Evolutionary conservation across 352 stramenopile species (phyloP), one percentile per base, ranked within the genome.

Genomic region (Phytophthora syringae): DNA sequence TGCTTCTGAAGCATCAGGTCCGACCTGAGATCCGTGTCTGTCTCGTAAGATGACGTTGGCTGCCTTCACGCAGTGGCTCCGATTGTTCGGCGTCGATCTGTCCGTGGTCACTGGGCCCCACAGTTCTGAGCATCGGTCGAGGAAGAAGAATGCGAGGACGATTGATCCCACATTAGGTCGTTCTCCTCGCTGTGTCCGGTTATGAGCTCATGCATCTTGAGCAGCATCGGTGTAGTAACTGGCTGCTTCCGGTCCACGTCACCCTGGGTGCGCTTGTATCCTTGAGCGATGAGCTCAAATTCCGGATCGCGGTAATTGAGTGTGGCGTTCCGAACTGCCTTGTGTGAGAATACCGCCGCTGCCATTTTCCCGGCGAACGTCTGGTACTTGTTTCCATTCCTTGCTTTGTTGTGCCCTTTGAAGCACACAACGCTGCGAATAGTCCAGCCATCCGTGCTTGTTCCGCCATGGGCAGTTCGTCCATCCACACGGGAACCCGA

Each of bases 151-250:
- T 1, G 28, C 43, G 18, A 53, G 9, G 5, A 48, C 21, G 30
- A 62, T 53, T 5, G 43, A 62, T 30, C 30, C 30, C 40, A 32
- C 42, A 50, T 12, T 2, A 34, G 21, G 15, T 28, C 20, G 7
- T 20, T 34, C 1, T 34, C 42, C 16, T 7, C 12, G 21, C 32
- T 20, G 21, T 28, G 42, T 6, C 15, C 4, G 42, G 11, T 20
- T 50, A 21, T 37, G 65, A 73, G 52, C 59, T 73, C 58, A 9
- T 27, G 60, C 55, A 70, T 62, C 20, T 68, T 32, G 45, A 53
- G 64, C 64, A 71, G 15, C 55, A 77, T 70, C 25, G 54, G 28
- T 71, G 51, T 70, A 77, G 64, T 77, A 74, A 68, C 64, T 65
- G 69, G 59, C 55, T 77, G 64, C 44, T 73, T 73, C 55, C 63